Evolutionary conservation across 2,329 filamentous ascomycete genomes (phyloP).

Genomic region (Claviceps arundinis): DNA sequence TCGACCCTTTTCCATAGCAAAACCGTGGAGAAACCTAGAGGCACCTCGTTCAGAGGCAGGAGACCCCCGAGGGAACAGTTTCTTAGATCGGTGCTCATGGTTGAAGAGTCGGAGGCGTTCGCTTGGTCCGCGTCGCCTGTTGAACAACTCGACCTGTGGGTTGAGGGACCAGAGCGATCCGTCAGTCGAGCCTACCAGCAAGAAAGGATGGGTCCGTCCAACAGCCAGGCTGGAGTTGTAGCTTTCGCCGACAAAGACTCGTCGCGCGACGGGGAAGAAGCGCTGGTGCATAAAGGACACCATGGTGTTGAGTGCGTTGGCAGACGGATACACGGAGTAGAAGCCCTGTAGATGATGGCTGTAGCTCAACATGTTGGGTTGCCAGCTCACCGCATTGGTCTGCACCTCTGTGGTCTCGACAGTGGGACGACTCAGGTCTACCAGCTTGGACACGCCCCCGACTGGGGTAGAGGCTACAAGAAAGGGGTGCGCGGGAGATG

Average conservation of each 20-base stretch:
- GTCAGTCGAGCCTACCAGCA: constrained; percentile 39
- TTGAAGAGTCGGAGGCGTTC: constrained; percentile 32
- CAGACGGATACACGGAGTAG: constrained; percentile 37
- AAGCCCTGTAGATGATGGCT: constrained; percentile 43
- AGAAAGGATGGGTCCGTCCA: constrained; percentile 37
- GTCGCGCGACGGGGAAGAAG: constrained; percentile 38
- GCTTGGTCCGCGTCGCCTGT: constrained; percentile 18
- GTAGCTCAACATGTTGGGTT: constrained; percentile 40
- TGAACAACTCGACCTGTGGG: constrained; percentile 24
- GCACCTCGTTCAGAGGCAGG: constrained; percentile 27
- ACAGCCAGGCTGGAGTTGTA: constrained; percentile 36
- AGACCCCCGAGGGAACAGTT: constrained; percentile 16
- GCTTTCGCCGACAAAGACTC: constrained; percentile 37
- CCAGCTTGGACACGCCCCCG: constrained; percentile 37
- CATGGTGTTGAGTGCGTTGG: constrained; percentile 37
- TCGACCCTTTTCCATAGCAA: constrained; percentile 34
- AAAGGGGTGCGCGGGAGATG: constrained; percentile 42
- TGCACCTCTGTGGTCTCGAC: constrained; percentile 40
- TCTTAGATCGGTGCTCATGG: constrained; percentile 35
- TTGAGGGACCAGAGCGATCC: constrained; percentile 38
- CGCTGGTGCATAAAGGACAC: constrained; percentile 39
- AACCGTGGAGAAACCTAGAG: constrained; percentile 38
- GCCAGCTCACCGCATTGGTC: constrained; percentile 35
- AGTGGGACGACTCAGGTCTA: constrained; percentile 39
- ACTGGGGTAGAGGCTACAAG: constrained; percentile 41